phyloP scores from a whole-genome alignment of 2,329 filamentous ascomycete genomes.

The Sclerotinia nivalis region DNA sequence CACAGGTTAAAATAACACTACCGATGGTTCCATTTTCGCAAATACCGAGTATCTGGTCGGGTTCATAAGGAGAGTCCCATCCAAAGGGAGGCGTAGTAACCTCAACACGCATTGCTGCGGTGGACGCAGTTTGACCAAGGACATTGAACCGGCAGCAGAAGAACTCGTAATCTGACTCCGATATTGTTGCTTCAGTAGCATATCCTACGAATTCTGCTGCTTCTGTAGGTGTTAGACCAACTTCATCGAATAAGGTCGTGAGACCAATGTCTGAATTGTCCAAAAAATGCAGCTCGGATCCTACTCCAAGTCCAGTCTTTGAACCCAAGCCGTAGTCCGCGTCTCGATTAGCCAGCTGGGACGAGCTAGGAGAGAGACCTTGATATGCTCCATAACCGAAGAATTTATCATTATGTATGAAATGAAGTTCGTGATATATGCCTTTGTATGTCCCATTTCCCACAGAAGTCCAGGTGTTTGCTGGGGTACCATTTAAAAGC shows the following conservation, averaged over 20 bases:
- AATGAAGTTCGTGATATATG: constrained; percentile 2
- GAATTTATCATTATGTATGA: neutral
- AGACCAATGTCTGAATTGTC: neutral
- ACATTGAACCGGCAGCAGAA: too few relatives aligned
- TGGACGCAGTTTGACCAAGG: neutral
- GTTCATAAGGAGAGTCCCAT: neutral
- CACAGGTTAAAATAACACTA: neutral
- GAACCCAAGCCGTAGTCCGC: too few relatives aligned
- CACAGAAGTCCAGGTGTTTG: neutral
- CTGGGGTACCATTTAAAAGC: neutral
- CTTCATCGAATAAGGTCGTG: neutral
- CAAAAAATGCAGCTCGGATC: neutral
- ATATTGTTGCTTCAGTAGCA: too few relatives aligned
- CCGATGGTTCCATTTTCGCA: neutral
- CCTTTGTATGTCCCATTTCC: neutral
- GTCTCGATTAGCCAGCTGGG: neutral
- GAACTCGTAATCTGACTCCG: too few relatives aligned
- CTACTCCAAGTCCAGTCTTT: neutral
- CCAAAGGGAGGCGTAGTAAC: neutral
- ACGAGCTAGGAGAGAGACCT: neutral
- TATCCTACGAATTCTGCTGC: too few relatives aligned
- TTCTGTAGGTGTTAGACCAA: neutral
- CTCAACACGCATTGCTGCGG: neutral
- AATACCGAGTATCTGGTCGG: neutral
- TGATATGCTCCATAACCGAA: neutral